Base-by-base conservation (phyloP, 2,329 filamentous ascomycete species). In the Neoscytalidium dimidiatum region DNA sequence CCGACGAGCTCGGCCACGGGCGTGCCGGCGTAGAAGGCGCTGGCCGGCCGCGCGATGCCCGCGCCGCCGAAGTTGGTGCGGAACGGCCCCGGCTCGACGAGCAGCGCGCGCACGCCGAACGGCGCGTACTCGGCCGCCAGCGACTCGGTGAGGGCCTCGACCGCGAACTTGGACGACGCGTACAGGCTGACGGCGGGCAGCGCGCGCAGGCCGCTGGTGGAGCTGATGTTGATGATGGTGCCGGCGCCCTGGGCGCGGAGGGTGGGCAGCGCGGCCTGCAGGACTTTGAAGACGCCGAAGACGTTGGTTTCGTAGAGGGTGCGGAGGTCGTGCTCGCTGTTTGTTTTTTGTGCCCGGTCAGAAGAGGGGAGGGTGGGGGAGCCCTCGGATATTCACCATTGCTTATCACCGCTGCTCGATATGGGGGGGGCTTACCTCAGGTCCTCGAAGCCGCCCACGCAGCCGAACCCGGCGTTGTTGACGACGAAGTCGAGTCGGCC, bases 141-240 rank as follows among this genome's bases (percentile, higher is more conserved):
- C n/a, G n/a, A n/a, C n/a, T n/a, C n/a, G n/a, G n/a, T n/a, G n/a
- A n/a, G n/a, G n/a, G n/a, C n/a, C n/a, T n/a, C n/a, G 69, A 85
- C 90, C 70, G 90, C 87, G 62, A 97, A 90, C 80, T 97, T 97
- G 66, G 91, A 93, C 0, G 93, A 92, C 78, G 94, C 97, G 84
- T 97, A 97, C 74, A 97, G 95, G 75, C 89, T 88, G 31, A 93
- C 94, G 56, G 92, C 92, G 1, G 88, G 83, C 77, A 97, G 97
- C 9, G 91, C 86, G 71, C 96, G 92, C 46, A 92, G 86, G 31
- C 92, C 94, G 19, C 94, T 94, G 73, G 97, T 94, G 69, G 90
- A 93, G 67, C 94, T 93, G 73, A 97, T 88, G 75, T 97, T 98
- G 81, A 98, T 96, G 76, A 99, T 93, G 76, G 98, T 94, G 71